Evolutionary conservation across 345 rosid genomes (phyloP).

Genomic region (Passiflora organensis): DNA sequence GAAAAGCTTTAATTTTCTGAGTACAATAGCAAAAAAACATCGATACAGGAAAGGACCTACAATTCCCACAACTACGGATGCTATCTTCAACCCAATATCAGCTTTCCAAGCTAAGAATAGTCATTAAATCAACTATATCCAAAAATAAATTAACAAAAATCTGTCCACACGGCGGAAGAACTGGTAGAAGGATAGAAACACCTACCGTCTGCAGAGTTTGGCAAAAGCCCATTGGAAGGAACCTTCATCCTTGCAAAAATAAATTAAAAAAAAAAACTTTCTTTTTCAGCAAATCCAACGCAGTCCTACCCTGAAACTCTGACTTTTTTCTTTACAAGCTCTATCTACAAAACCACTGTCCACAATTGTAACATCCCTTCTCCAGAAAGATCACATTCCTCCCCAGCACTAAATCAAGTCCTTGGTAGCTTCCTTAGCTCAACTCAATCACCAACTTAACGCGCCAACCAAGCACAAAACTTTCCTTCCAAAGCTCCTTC

Average conservation of each 20-base stretch:
- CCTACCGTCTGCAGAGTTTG: slow-evolving; percentile 71
- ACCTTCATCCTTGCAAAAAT: slow-evolving; percentile 61
- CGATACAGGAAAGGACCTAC: too few species aligned
- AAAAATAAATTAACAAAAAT: neutral
- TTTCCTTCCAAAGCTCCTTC: neutral
- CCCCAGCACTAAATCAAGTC: slow-evolving; percentile 14
- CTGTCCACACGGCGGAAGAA: neutral
- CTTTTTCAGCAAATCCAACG: slow-evolving; percentile 11
- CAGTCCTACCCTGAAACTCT: neutral
- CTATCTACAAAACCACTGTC: slow-evolving; percentile 17
- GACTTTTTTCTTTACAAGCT: slow-evolving; percentile 8
- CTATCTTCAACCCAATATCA: neutral
- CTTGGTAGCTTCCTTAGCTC: neutral
- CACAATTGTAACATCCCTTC: slow-evolving; percentile 18
- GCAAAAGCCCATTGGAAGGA: slow-evolving; percentile 69
- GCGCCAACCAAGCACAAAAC: neutral
- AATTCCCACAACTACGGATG: neutral
- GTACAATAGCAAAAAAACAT: neutral
- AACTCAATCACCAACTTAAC: slow-evolving; percentile 5
- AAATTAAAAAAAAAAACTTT: neutral
- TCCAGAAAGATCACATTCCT: slow-evolving; percentile 1
- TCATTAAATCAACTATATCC: slow-evolving; percentile 5
- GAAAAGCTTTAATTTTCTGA: neutral
- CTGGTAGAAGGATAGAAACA: slow-evolving; percentile 1
- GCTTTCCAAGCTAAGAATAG: neutral